Conservation (phyloP, 345 rosid species). For the Bretschneidera sinensis region DNA sequence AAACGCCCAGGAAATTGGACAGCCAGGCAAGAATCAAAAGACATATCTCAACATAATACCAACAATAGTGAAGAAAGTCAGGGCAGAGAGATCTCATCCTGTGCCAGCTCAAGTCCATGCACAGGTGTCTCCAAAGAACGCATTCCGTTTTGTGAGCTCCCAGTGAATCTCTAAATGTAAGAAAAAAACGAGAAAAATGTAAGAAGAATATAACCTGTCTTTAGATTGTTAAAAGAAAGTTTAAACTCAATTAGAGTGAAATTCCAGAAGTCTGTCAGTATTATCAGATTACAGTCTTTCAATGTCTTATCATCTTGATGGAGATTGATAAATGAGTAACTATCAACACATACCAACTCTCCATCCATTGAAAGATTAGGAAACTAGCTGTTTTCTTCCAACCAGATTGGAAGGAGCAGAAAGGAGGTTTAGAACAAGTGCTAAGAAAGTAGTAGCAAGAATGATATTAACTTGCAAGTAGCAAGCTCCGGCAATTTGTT, state of each 20-base stretch:
- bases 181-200: slow-evolving; percentile 4
- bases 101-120: slow-evolving; percentile 77
- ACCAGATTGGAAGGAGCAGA: not conserved
- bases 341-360: not conserved
- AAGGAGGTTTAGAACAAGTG: not conserved
- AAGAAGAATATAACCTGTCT: slow-evolving; percentile 1
- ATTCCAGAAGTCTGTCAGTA: not conserved
- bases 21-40: no score
- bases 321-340: not conserved
- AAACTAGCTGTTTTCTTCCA: not conserved
- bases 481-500: not conserved
- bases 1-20: no score
- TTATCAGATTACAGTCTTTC: slow-evolving; percentile 1
- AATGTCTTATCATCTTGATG: not conserved
- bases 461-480: no score
- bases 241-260: not conserved
- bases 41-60: no score
- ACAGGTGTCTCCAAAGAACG: slow-evolving; percentile 77
- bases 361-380: not conserved
- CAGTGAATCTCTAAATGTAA: slow-evolving; percentile 58
- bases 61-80: no score
- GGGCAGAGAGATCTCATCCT: slow-evolving; percentile 98
- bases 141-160: slow-evolving; percentile 85
- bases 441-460: not conserved
- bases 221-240: not conserved